Percentiles rank a stretch among this genome's conserved stretches.
Evolutionary conservation across 352 stramenopile genomes (phyloP).

Genomic region (Globisporangium sylvaticum): DNA sequence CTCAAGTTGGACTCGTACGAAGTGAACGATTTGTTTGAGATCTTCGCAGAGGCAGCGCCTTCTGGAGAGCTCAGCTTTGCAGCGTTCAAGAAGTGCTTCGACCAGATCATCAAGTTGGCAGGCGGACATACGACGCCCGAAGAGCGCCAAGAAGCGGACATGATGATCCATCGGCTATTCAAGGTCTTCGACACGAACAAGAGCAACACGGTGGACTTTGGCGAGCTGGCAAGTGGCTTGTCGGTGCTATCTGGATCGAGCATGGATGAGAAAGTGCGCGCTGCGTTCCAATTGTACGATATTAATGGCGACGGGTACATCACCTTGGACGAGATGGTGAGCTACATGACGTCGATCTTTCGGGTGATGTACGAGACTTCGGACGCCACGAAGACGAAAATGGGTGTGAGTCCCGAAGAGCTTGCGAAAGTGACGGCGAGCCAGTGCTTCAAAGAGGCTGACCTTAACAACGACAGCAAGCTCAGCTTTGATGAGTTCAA

Average conservation of each 20-base stretch:
- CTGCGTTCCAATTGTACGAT: constrained; percentile 84
- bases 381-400: constrained; percentile 67
- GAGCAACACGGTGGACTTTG: constrained; percentile 85
- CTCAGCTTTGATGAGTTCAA: constrained; percentile 89
- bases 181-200: constrained; percentile 81
- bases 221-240: constrained; percentile 79
- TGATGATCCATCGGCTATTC: constrained; percentile 82
- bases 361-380: constrained; percentile 89
- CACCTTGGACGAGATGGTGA: constrained; percentile 83
- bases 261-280: constrained; percentile 85
- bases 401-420: constrained; percentile 71
- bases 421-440: constrained; percentile 73
- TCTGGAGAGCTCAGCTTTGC: constrained; percentile 74
- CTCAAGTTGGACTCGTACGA: constrained; percentile 85
- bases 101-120: constrained; percentile 82
- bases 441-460: constrained; percentile 84
- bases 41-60: constrained; percentile 80
- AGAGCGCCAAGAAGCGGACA: constrained; percentile 71
- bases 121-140: constrained; percentile 61
- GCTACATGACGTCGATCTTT: constrained; percentile 88
- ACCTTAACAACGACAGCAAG: constrained; percentile 81
- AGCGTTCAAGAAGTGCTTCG: constrained; percentile 86
- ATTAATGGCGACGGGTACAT: constrained; percentile 85
- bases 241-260: constrained; percentile 81
- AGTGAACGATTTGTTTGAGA: constrained; percentile 86